Percentiles rank a stretch among this genome's conserved stretches.
These are phyloP conservation scores for Podaxis sp. DNA, from an alignment of 768 basidiomycete genomes.

Conservation along the genomic window DNA sequence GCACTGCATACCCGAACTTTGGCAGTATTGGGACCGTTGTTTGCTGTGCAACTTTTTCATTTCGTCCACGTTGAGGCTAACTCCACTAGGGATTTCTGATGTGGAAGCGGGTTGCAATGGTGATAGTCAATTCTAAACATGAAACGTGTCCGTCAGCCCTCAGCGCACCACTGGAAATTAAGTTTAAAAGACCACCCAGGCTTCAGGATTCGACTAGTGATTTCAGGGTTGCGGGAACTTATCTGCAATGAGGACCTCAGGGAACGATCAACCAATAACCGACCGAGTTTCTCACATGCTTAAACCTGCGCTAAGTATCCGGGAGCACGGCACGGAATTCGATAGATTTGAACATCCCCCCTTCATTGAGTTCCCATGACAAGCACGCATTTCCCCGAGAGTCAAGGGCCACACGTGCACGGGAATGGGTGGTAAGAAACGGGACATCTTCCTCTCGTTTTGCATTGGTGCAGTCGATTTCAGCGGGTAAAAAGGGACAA, in stretches of 20 bases:
- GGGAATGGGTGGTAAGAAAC: neutral
- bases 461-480: neutral
- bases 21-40: neutral
- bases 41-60: constrained; percentile 2
- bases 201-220: neutral
- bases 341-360: neutral
- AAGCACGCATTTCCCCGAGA: constrained; percentile 7
- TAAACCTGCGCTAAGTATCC: neutral
- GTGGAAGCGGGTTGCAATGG: constrained; percentile 16
- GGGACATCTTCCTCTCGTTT: neutral
- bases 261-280: neutral
- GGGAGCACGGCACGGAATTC: constrained; percentile 11
- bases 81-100: constrained; percentile 14
- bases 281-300: constrained; percentile 4
- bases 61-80: constrained; percentile 5
- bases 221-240: neutral
- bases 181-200: neutral
- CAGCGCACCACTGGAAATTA: constrained; percentile 6
- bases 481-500: constrained; percentile 6
- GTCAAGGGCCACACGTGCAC: neutral
- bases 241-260: constrained; percentile 6
- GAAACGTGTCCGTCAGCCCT: constrained; percentile 11
- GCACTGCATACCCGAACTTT: neutral
- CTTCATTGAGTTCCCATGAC: constrained; percentile 12
- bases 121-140: constrained; percentile 14